A percentile compares a stretch with the other conserved stretches of the same genome.
Evolutionary conservation across 306 rosid species (phyloP).

Genomic region (Sphenostylis stenocarpa): DNA sequence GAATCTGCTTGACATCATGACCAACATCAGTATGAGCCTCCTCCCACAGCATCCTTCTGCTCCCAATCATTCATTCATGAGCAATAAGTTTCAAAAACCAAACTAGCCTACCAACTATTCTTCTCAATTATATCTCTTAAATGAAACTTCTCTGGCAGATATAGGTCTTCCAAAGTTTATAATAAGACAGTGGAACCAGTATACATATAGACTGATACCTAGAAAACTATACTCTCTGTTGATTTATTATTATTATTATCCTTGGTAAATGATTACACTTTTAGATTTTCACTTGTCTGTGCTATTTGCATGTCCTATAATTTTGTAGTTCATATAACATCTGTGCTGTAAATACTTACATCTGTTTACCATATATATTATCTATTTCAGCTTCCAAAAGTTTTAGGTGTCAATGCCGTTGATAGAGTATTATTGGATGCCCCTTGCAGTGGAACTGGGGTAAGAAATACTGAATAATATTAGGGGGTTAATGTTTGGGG

Average conservation of each 20-base stretch:
- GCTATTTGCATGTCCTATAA: not conserved
- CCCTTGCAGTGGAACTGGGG: slow-evolving; percentile 99
- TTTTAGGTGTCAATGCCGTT: slow-evolving; percentile 68
- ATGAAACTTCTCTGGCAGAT: slow-evolving; percentile 96
- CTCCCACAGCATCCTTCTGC: slow-evolving; percentile 67
- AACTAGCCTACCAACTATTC: slow-evolving; percentile 91
- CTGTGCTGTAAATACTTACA: not conserved
- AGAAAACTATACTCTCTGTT: no score
- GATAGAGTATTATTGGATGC: slow-evolving; percentile 96
- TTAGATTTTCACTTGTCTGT: not conserved
- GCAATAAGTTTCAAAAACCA: slow-evolving; percentile 52
- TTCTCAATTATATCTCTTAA: slow-evolving; percentile 79
- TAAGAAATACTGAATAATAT: slow-evolving; percentile 38
- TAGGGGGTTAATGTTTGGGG: not conserved
- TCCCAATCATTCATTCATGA: slow-evolving; percentile 69
- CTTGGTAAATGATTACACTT: not conserved
- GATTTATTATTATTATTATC: not conserved
- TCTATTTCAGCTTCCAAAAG: slow-evolving; percentile 79
- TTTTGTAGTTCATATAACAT: not conserved
- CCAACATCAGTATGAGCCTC: slow-evolving; percentile 63
- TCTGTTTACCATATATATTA: slow-evolving; percentile 12
- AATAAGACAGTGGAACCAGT: not conserved
- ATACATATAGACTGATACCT: not conserved
- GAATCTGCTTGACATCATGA: slow-evolving; percentile 53
- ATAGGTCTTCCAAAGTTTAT: slow-evolving; percentile 65